Evolutionary conservation across 495 filamentous ascomycete genomes (phyloP).

Genomic region (Penicillium waksmanii): DNA sequence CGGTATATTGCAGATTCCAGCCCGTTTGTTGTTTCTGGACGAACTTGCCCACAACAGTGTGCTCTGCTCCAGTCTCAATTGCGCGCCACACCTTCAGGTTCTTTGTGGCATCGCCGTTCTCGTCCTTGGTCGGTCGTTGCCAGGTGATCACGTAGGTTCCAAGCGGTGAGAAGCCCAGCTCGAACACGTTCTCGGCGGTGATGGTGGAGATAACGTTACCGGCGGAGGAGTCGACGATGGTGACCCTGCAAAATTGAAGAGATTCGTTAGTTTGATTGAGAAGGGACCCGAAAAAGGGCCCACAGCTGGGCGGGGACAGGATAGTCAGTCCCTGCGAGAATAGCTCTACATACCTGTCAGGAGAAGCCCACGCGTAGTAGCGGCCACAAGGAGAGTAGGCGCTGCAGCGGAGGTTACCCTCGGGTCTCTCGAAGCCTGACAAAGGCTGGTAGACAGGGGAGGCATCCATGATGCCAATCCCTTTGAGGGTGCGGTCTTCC

Average conservation of each 20-base stretch:
- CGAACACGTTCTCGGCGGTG: slow-evolving; percentile 80
- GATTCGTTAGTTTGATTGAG: slow-evolving; percentile 12
- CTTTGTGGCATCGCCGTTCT: slow-evolving; percentile 87
- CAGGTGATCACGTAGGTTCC: slow-evolving; percentile 95
- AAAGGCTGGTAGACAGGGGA: slow-evolving; percentile 84
- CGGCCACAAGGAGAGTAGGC: slow-evolving; percentile 92
- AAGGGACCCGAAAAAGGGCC: neutral
- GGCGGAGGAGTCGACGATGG: slow-evolving; percentile 77
- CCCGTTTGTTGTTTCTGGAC: slow-evolving; percentile 94
- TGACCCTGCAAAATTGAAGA: slow-evolving; percentile 60
- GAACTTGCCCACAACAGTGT: slow-evolving; percentile 78
- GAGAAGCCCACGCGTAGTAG: slow-evolving; percentile 94
- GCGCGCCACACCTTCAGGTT: slow-evolving; percentile 97
- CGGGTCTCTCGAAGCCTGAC: slow-evolving; percentile 81
- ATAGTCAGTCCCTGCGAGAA: too few species aligned
- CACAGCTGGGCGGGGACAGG: too few species aligned
- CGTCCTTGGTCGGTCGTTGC: slow-evolving; percentile 92
- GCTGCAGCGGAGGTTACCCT: slow-evolving; percentile 93
- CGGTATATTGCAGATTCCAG: slow-evolving; percentile 97
- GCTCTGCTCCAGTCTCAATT: slow-evolving; percentile 59
- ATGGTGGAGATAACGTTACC: slow-evolving; percentile 78
- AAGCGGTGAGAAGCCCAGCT: slow-evolving; percentile 89
- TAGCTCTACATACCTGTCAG: slow-evolving; percentile 62
- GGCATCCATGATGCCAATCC: slow-evolving; percentile 89
- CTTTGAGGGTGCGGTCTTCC: slow-evolving; percentile 88